These are phyloP conservation scores for Krasilnikovozyma curviuscula DNA, from an alignment of 768 basidiomycete genomes.

Conservation along the genomic window DNA sequence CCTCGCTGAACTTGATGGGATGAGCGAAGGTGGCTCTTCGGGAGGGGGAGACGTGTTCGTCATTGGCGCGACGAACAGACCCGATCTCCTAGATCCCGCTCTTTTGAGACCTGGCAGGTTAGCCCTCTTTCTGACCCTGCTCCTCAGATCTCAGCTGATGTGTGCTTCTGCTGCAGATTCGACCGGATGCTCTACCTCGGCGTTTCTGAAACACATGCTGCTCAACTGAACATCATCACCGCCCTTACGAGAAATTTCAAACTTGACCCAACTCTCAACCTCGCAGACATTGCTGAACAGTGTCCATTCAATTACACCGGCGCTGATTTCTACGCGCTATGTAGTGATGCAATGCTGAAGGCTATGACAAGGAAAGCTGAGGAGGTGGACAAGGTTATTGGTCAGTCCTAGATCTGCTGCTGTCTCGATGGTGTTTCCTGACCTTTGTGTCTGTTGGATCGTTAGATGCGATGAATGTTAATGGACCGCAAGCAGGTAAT, in stretches of 20 bases:
- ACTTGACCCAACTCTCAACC: slow-evolving; percentile 45
- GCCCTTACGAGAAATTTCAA: slow-evolving; percentile 86
- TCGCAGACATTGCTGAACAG: slow-evolving; percentile 36
- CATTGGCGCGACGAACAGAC: slow-evolving; percentile 86
- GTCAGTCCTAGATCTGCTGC: slow-evolving; percentile 26
- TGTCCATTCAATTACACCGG: slow-evolving; percentile 93
- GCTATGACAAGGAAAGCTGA: slow-evolving; percentile 80
- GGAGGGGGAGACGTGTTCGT: slow-evolving; percentile 64
- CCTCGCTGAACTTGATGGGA: slow-evolving; percentile 81
- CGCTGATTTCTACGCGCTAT: slow-evolving; percentile 93
- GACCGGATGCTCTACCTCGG: slow-evolving; percentile 93
- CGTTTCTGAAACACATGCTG: slow-evolving; percentile 65
- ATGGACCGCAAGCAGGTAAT: slow-evolving; percentile 22
- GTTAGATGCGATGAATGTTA: slow-evolving; percentile 30
- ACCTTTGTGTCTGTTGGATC: not conserved
- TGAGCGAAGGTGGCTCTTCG: slow-evolving; percentile 37
- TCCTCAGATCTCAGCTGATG: not conserved
- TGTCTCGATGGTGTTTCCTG: not conserved
- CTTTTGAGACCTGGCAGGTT: slow-evolving; percentile 71
- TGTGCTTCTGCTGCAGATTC: slow-evolving; percentile 39
- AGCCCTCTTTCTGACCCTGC: slow-evolving; percentile 13
- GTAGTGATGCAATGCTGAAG: slow-evolving; percentile 86
- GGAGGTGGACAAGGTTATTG: slow-evolving; percentile 54
- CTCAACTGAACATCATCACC: slow-evolving; percentile 65
- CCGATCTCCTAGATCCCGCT: slow-evolving; percentile 77